Conservation (phyloP, 2,329 filamentous ascomycete species). For the Aspergillus pseudotamarii region DNA sequence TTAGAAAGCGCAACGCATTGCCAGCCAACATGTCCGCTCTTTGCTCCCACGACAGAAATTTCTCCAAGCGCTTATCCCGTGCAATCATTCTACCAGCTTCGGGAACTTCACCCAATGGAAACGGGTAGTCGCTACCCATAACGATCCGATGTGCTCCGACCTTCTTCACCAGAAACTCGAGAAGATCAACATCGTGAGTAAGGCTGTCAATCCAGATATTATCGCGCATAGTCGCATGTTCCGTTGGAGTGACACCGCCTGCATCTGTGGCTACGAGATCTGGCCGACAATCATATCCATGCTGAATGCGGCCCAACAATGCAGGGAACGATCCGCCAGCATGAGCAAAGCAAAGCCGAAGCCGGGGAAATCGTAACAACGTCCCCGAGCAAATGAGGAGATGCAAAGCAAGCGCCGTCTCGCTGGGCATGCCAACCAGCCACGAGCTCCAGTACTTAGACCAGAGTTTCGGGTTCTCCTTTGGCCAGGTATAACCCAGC, state of each 20-base stretch:
- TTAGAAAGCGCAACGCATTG: conserved; percentile 24
- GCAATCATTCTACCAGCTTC: conserved; percentile 22
- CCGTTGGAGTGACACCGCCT: conserved; percentile 10
- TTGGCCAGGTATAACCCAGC: conserved; percentile 21
- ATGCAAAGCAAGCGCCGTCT: conserved; percentile 22
- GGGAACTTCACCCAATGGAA: conserved; percentile 24
- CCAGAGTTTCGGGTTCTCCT: conserved; percentile 23
- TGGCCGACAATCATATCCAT: conserved; percentile 19
- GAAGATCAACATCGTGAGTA: conserved; percentile 22
- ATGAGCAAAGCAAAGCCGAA: conserved; percentile 23
- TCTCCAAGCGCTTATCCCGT: conserved; percentile 14
- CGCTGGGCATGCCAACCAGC: conserved; percentile 23
- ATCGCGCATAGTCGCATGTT: conserved; percentile 11
- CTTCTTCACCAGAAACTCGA: conserved; percentile 24
- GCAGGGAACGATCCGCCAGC: conserved; percentile 20
- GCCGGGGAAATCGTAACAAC: conserved; percentile 16
- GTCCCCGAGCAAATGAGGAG: conserved; percentile 19
- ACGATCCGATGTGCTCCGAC: conserved; percentile 19
- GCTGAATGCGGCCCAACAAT: conserved; percentile 23
- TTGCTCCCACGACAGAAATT: conserved; percentile 15
- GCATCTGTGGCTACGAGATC: conserved; percentile 15
- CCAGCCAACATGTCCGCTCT: conserved; percentile 21
- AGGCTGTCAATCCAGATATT: conserved; percentile 21
- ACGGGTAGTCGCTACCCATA: conserved; percentile 27
- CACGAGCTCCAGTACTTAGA: conserved; percentile 24